Percentiles rank a stretch among this genome's conserved stretches.
Conservation (phyloP, 2,329 filamentous ascomycete genomes). For the Fusarium mundagurra region DNA sequence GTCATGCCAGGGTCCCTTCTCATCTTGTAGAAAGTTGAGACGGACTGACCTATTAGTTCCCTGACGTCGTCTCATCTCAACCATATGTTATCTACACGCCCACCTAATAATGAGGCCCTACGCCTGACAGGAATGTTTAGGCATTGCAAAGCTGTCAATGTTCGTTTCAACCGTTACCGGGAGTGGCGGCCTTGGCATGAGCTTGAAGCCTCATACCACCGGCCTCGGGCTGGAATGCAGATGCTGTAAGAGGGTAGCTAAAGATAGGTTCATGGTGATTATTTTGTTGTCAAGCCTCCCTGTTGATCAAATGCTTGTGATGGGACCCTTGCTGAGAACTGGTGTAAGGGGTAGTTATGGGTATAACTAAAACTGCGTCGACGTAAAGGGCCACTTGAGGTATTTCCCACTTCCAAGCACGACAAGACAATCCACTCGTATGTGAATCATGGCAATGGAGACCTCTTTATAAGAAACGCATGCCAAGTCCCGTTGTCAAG, state of each 20-base stretch:
- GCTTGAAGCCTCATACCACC: slow-evolving; percentile 1
- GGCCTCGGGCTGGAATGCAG: slow-evolving; percentile 19
- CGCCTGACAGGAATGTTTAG: slow-evolving; percentile 17
- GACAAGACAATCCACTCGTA: background rate
- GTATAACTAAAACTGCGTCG: background rate
- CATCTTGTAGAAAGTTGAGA: background rate
- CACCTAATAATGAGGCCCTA: background rate
- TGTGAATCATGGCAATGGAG: background rate
- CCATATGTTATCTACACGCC: background rate
- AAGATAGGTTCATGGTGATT: background rate
- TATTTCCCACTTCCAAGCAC: background rate
- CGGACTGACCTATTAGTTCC: background rate
- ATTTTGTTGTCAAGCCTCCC: background rate
- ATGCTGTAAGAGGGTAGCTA: background rate
- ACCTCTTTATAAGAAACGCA: background rate
- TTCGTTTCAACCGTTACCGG: slow-evolving; percentile 32
- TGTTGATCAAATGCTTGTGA: slow-evolving; percentile 9
- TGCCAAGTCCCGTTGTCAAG: background rate
- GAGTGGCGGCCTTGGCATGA: slow-evolving; percentile 30
- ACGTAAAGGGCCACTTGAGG: background rate
- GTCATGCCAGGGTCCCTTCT: background rate
- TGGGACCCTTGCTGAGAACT: background rate
- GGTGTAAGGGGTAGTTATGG: background rate
- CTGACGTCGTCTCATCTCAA: background rate
- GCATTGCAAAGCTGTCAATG: slow-evolving; percentile 11